Evolutionary conservation across 495 filamentous ascomycete genomes (phyloP).

Genomic region (Talaromyces adpressus): DNA sequence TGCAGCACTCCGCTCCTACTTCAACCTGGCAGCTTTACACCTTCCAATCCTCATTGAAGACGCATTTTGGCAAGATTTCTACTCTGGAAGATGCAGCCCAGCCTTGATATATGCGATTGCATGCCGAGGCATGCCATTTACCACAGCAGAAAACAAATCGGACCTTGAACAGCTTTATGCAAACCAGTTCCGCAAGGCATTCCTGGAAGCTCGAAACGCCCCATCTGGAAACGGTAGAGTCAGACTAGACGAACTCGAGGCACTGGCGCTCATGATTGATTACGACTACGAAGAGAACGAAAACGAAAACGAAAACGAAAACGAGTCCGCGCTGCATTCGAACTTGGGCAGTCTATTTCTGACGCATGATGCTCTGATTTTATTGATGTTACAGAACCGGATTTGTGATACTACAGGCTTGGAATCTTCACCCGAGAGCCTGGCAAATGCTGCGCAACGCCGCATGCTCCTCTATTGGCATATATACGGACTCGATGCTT

Average conservation of each 20-base stretch:
- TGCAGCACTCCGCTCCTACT: conserved; percentile 10
- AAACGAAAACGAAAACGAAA: neutral
- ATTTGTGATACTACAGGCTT: neutral
- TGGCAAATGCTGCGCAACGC: conserved; percentile 7
- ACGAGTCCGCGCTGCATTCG: neutral
- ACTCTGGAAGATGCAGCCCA: conserved; percentile 5
- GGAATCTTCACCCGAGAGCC: neutral
- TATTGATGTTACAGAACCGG: conserved; percentile 9
- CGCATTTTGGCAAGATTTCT: conserved; percentile 12
- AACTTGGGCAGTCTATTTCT: conserved; percentile 9
- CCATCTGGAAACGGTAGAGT: neutral
- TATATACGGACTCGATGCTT: conserved; percentile 14
- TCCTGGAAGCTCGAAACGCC: neutral
- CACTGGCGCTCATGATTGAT: conserved; percentile 14
- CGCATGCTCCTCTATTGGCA: conserved; percentile 13
- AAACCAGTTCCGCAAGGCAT: conserved; percentile 5
- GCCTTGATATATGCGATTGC: conserved; percentile 10
- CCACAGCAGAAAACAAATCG: conserved; percentile 5
- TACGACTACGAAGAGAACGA: conserved; percentile 11
- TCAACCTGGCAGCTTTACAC: conserved; percentile 9
- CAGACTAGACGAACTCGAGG: conserved; percentile 14
- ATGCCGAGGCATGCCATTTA: conserved; percentile 14
- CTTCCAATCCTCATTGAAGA: conserved; percentile 12
- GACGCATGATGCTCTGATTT: conserved; percentile 11
- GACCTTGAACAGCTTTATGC: conserved; percentile 10